Evolutionary conservation across 2,329 filamentous ascomycete genomes (phyloP).

Genomic region (Fusarium sp.): DNA sequence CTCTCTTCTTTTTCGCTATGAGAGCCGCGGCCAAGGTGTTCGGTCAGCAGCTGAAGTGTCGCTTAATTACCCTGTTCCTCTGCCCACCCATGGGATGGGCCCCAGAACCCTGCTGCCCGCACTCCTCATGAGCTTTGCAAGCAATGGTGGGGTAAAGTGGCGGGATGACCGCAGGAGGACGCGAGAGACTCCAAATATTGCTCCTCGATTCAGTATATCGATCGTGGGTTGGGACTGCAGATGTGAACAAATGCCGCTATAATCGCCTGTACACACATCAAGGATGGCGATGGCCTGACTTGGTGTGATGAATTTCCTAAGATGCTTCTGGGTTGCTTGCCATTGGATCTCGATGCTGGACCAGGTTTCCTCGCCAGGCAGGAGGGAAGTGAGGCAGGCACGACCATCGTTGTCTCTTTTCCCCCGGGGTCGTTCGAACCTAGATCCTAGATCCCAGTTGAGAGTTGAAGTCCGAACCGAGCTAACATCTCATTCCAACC

Average conservation of each 20-base stretch:
- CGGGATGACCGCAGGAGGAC: neutral
- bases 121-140: neutral
- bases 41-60: neutral
- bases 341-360: neutral
- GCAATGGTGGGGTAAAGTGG: conserved; percentile 1
- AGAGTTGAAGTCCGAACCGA: conserved; percentile 10
- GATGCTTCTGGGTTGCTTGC: neutral
- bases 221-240: neutral
- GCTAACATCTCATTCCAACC: conserved; percentile 16
- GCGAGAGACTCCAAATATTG: neutral
- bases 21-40: neutral
- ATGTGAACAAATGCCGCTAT: neutral
- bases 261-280: neutral
- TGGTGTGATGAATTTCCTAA: neutral
- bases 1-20: neutral
- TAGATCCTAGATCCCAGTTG: conserved; percentile 35
- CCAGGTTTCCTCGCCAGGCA: neutral
- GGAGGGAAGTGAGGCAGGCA: conserved; percentile 1
- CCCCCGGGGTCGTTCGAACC: conserved; percentile 14
- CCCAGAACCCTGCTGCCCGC: neutral
- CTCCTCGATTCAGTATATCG: neutral
- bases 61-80: neutral
- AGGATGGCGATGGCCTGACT: neutral
- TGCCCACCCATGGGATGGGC: neutral
- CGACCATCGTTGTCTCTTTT: conserved; percentile 25